phyloP scores from a whole-genome alignment of 176 grass and related monocot genomes.

The Musa acuminata region DNA sequence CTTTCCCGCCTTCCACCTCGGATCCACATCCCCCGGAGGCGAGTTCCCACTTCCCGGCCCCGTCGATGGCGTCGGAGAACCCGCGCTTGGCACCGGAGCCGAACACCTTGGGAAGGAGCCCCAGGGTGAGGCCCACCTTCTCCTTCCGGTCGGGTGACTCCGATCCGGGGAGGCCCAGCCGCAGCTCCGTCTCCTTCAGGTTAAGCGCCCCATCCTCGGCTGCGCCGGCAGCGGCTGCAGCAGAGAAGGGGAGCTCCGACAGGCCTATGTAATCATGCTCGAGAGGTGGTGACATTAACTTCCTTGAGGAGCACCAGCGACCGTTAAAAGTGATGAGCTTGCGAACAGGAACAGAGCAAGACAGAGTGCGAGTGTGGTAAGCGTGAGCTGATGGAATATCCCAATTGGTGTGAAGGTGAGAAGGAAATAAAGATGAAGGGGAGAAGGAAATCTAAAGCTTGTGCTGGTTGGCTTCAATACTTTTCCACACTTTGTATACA shows the following conservation, averaged over 20 bases:
- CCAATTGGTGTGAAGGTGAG: background rate
- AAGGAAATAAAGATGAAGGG: background rate
- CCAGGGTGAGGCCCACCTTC: conserved; percentile 32
- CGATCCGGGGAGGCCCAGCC: conserved; percentile 71
- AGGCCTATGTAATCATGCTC: conserved; percentile 92
- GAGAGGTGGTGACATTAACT: conserved; percentile 72
- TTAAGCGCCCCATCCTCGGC: conserved; percentile 19
- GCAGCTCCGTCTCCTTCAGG: conserved; percentile 83
- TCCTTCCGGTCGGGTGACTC: conserved; percentile 32
- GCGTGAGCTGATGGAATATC: background rate
- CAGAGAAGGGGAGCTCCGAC: conserved; percentile 26
- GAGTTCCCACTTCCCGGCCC: conserved; percentile 16
- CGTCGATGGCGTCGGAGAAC: conserved; percentile 50
- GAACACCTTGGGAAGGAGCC: conserved; percentile 66
- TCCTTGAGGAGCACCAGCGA: background rate
- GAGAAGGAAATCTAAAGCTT: background rate
- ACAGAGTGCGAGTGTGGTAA: background rate
- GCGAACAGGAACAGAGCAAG: background rate
- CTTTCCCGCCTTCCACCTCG: background rate
- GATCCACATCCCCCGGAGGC: background rate
- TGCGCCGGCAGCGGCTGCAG: background rate
- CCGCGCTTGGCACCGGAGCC: conserved; percentile 57
- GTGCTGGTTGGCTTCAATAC: background rate
- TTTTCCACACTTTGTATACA: background rate
- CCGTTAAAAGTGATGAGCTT: background rate